Conservation (phyloP, 192 early-diverging fungal species). For the Phycomyces nitens region DNA sequence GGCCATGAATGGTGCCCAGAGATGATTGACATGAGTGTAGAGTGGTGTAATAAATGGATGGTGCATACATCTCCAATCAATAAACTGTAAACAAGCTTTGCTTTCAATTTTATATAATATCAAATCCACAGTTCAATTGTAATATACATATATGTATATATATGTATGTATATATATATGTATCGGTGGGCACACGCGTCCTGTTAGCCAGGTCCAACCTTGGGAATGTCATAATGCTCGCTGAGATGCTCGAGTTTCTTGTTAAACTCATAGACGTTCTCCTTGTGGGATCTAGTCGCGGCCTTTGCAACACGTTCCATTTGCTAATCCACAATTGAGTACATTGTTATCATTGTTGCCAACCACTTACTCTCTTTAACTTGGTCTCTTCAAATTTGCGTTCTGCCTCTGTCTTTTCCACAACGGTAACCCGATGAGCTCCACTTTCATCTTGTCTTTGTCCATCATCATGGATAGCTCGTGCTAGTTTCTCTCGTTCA, state of each 20-base stretch:
- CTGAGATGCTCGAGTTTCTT: slow-evolving; percentile 66
- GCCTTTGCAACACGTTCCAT: slow-evolving; percentile 62
- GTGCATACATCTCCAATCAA: not conserved
- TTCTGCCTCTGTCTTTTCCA: slow-evolving; percentile 68
- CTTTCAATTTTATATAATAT: no score
- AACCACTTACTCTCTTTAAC: slow-evolving; percentile 53
- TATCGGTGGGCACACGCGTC: not conserved
- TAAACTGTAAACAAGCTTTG: not conserved
- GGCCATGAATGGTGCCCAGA: slow-evolving; percentile 31
- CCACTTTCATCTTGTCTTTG: slow-evolving; percentile 5
- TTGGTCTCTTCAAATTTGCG: slow-evolving; percentile 67
- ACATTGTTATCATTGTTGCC: not conserved
- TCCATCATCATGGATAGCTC: slow-evolving; percentile 28
- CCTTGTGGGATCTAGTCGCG: slow-evolving; percentile 70
- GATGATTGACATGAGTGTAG: slow-evolving; percentile 18
- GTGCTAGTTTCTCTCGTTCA: slow-evolving; percentile 40
- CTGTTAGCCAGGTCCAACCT: slow-evolving; percentile 75
- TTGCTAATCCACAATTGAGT: slow-evolving; percentile 41
- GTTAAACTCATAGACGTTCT: slow-evolving; percentile 75
- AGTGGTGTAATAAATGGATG: slow-evolving; percentile 31
- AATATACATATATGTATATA: not conserved
- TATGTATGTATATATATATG: not conserved
- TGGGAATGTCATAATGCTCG: slow-evolving; percentile 83
- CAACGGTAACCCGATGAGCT: slow-evolving; percentile 20
- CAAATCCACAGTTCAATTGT: no score